Base-by-base conservation (phyloP, 1,284 basidiomycete genomes). In the Malassezia psittaci region DNA sequence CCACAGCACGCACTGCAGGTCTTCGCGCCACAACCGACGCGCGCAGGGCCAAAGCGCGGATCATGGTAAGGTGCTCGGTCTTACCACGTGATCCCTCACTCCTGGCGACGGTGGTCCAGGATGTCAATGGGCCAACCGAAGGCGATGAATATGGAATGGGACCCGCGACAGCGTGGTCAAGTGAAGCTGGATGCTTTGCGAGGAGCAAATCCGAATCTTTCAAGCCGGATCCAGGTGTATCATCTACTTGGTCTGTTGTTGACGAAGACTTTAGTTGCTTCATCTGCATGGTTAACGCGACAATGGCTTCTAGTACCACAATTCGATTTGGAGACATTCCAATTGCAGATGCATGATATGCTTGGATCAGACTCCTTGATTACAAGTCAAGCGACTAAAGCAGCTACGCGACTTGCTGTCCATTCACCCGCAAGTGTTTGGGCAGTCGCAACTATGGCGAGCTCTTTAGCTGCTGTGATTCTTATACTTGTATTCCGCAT, bases 231-330 rank as follows among this genome's bases (percentile, higher is more conserved):
- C 46, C 71, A 68, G 5, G 67, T 68, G 7, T 64, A 72, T 47
- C 61, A 72, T 15, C 58, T 72, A 24, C 67, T 74, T 11, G 71
- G 60, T 0, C 57, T 72, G 38, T 55, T 74, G 19, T 62, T 74
- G 58, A 65, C 66, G 52, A 74, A 74, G 54, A 68, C 71, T 11
- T 52, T 72, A 5, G 54, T 74, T n/a, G 69, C 69, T 7, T 67
- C 67, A 2, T 59, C 71, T 8, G 69, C 69, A 3, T 57, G 72
- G 41, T 62, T 72, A 8, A 65, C 67, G 2, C 53, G 66, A n/a
- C 63, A 69, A 10, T 74, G 71, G 71, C 66, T 74, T 3, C 48
- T 66, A 3, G 61, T 60, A 3, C 41, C 59, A 13, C 67, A 70
- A 51, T 51, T 54, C 38, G 69, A 70, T 43, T 33, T 45, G 9